Evolutionary conservation across 2,329 filamentous ascomycete species (phyloP), one percentile per base, ranked within the genome.

Genomic region (Chaetomium sp.): DNA sequence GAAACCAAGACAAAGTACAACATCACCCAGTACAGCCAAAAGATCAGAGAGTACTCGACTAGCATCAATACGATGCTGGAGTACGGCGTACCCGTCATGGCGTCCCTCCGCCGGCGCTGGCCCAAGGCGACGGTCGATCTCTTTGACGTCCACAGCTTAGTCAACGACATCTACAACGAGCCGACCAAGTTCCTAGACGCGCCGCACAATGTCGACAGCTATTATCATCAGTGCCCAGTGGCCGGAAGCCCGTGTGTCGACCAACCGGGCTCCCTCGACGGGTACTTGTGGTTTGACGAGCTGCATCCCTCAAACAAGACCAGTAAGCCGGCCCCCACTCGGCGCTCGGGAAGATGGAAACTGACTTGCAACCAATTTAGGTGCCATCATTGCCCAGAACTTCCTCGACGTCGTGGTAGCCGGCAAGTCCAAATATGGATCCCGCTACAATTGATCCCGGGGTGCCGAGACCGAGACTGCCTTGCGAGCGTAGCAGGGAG

Each of bases 251-350:
- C 72, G 4, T 85, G 83, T 67, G 72, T 72, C 4, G 65, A 77
- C 63, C 77, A 78, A 45, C 68, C 75, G 16, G 71, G 70, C 3
- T 78, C 80, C 38, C 75, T 80, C 38, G 84, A 89, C 69, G 87
- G 84, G 54, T 93, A 85, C 73, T 69, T 92, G 74, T 93, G 90
- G 89, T 83, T 82, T 70, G 90, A 94, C 75, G 84, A 87, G 72
- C 74, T 93, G 72, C 91, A 94, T 78, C 89, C 90, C 0, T 87
- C 86, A 33, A 82, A 87, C 75, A 84, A 85, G 75, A 83, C 87
- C 8, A 83, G 86, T 75, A 78, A 83, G 71, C 9, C n/a, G 8
- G 13, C 5, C 12, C 10, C 42, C 45, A 4, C 19, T 7, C 13
- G 38, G 23, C 9, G 3, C 19, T 29, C 1, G 1, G 1, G 31